phyloP scores from a whole-genome alignment of 805 yeast species.

The Wickerhamiella dianesei region DNA sequence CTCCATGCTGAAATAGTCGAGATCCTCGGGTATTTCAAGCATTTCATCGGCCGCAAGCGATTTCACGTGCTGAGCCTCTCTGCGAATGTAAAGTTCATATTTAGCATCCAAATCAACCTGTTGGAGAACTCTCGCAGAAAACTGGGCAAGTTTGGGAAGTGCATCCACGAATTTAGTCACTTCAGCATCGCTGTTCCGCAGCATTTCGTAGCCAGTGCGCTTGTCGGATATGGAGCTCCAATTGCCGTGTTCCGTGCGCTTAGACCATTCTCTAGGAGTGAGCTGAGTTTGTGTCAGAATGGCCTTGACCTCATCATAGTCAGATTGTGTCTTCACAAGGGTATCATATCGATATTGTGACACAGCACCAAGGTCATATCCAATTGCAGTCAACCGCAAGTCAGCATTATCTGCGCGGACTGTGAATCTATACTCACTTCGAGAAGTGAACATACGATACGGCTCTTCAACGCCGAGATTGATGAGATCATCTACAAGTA shows the following conservation, averaged over 20 bases:
- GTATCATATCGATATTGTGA: constrained; percentile 41
- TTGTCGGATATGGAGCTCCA: constrained; percentile 42
- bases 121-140: constrained; percentile 36
- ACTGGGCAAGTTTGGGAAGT: constrained; percentile 28
- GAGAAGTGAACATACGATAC: constrained; percentile 92
- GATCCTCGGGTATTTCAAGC: constrained; percentile 52
- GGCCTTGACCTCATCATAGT: constrained; percentile 33
- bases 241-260: constrained; percentile 28
- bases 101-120: constrained; percentile 67
- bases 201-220: constrained; percentile 21
- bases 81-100: constrained; percentile 64
- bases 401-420: constrained; percentile 94
- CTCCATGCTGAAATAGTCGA: constrained; percentile 44
- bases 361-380: constrained; percentile 54
- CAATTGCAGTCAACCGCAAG: constrained; percentile 58
- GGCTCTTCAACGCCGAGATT: constrained; percentile 97
- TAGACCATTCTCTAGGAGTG: constrained; percentile 52
- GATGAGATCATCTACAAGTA: constrained; percentile 80
- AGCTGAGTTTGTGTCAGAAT: constrained; percentile 34
- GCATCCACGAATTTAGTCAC: constrained; percentile 31
- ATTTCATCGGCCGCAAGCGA: constrained; percentile 79
- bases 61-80: constrained; percentile 54
- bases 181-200: constrained; percentile 51
- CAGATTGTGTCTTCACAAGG: constrained; percentile 32
- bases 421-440: constrained; percentile 84